phyloP scores from a whole-genome alignment of 345 rosid genomes.

The Lepidium didymum region DNA sequence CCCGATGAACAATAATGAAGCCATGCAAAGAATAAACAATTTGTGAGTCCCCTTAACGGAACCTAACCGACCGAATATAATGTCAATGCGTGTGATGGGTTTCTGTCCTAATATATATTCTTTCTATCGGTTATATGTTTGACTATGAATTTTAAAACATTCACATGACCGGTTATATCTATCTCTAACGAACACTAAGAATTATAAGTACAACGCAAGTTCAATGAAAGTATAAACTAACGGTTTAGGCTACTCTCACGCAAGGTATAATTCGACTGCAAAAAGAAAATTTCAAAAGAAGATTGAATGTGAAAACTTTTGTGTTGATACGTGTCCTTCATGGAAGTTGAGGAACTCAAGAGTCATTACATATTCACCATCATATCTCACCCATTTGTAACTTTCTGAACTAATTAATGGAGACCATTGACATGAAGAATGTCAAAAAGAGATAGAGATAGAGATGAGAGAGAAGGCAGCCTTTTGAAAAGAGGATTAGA shows the following conservation, averaged over 20 bases:
- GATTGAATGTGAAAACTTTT: not conserved
- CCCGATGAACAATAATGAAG: not conserved
- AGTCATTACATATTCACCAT: not conserved
- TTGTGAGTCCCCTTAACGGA: constrained; percentile 9
- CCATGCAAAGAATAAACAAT: constrained; percentile 5
- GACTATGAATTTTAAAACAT: constrained; percentile 11
- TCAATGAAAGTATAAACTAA: constrained; percentile 1
- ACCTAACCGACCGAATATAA: constrained; percentile 14
- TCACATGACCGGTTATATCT: constrained; percentile 12
- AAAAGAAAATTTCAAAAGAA: not conserved
- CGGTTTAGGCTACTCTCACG: constrained; percentile 23
- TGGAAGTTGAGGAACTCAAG: constrained; percentile 13
- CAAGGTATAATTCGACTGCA: constrained; percentile 24
- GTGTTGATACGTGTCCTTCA: constrained; percentile 15
- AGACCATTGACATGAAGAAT: constrained; percentile 21
- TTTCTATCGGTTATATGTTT: constrained; percentile 12
- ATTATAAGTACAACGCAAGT: constrained; percentile 10
- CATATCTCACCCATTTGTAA: constrained; percentile 5
- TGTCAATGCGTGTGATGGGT: constrained; percentile 27
- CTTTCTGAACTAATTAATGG: constrained; percentile 14
- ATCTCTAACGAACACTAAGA: constrained; percentile 18
- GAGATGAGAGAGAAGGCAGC: not conserved
- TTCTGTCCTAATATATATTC: constrained; percentile 17
- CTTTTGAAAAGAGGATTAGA: constrained; percentile 25
- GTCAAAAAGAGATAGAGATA: constrained; percentile 10